Evolutionary conservation across 179 eudicot genomes (phyloP).

Genomic region (Carnegiea gigantea): DNA sequence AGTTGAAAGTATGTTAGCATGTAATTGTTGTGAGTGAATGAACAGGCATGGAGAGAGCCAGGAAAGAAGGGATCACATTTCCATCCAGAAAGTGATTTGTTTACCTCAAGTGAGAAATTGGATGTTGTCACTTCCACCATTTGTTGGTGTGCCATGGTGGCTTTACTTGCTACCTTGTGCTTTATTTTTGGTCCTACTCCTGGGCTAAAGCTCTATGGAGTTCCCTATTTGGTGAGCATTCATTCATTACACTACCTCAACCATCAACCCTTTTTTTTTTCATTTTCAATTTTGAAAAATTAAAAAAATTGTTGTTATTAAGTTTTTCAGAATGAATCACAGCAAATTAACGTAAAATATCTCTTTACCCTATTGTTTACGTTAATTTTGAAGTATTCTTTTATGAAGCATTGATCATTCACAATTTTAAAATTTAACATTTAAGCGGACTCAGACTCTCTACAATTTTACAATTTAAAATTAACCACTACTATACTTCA

Average conservation of each 20-base stretch:
- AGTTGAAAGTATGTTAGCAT: no score
- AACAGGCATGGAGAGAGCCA: conserved; percentile 41
- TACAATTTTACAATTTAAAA: no score
- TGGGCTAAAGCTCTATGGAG: conserved; percentile 54
- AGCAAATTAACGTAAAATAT: no score
- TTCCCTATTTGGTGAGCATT: conserved; percentile 52
- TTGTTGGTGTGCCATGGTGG: conserved; percentile 61
- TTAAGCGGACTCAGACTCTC: no score
- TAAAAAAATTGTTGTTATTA: no score
- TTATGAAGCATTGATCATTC: no score
- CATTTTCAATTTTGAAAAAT: no score
- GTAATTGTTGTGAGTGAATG: neutral
- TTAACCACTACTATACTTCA: no score
- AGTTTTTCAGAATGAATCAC: no score
- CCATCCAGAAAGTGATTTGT: conserved; percentile 54
- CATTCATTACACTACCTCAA: neutral
- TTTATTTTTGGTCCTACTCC: conserved; percentile 46
- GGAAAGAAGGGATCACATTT: conserved; percentile 69
- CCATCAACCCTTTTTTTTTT: no score
- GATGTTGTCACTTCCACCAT: conserved; percentile 54
- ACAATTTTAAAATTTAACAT: no score
- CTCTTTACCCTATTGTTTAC: neutral
- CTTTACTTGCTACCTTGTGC: conserved; percentile 38
- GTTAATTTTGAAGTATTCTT: no score
- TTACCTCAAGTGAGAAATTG: conserved; percentile 46